Conservation (phyloP, 306 rosid species). For the Dalbergia cochinchinensis region DNA sequence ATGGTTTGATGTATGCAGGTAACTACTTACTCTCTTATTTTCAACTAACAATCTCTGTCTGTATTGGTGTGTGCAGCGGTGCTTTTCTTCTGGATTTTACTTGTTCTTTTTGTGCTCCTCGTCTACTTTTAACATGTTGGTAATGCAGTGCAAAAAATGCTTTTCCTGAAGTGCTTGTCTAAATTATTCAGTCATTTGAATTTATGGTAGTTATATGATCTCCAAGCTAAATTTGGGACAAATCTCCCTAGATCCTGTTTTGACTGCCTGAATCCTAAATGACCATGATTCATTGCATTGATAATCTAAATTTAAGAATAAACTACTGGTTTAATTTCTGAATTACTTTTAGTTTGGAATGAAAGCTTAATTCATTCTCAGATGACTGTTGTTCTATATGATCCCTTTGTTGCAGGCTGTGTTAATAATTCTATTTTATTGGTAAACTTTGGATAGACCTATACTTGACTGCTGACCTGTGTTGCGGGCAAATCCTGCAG, state of each 20-base stretch:
- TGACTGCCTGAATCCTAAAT: constrained; percentile 19
- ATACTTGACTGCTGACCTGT: neutral
- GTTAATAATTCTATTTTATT: neutral
- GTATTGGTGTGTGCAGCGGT: neutral
- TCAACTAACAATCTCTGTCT: constrained; percentile 14
- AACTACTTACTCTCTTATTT: constrained; percentile 44
- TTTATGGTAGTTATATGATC: constrained; percentile 25
- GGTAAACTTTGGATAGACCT: constrained; percentile 5
- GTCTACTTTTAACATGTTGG: neutral
- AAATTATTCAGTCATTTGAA: constrained; percentile 5
- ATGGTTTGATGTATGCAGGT: constrained; percentile 96
- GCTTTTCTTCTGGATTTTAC: constrained; percentile 28
- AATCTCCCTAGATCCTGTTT: constrained; percentile 6
- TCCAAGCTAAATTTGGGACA: constrained; percentile 3
- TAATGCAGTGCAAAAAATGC: constrained; percentile 21
- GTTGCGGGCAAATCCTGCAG: neutral
- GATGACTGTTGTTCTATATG: neutral
- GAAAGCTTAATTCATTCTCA: constrained; percentile 13
- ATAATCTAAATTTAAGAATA: neutral
- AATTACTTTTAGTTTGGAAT: neutral
- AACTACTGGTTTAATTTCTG: constrained; percentile 13
- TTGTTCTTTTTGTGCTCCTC: neutral
- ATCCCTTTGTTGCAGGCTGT: no score
- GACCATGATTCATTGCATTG: constrained; percentile 1
- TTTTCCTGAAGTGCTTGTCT: constrained; percentile 15